Evolutionary conservation across 345 rosid species (phyloP).

Genomic region (Salix udensis): DNA sequence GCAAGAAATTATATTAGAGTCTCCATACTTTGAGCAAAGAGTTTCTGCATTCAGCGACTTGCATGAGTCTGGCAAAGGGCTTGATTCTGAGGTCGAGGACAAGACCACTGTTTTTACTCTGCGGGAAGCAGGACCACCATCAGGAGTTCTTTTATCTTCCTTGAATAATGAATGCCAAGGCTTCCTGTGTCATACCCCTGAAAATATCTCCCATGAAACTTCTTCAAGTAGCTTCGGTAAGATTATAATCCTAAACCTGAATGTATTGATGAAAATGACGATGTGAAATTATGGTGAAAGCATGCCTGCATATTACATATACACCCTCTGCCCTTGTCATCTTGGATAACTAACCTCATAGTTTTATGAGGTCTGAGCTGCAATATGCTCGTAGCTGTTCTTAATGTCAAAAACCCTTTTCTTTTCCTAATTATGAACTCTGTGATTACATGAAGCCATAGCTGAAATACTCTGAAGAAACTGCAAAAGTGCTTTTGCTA

Average conservation of each 20-base stretch:
- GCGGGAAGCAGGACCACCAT: slow-evolving; percentile 54
- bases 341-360: background rate
- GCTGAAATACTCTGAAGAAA: background rate
- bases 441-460: background rate
- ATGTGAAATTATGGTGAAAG: background rate
- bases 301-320: background rate
- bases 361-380: background rate
- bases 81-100: slow-evolving; percentile 19
- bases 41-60: slow-evolving; percentile 15
- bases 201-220: slow-evolving; percentile 49
- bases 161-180: slow-evolving; percentile 12
- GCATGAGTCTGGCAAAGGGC: slow-evolving; percentile 11
- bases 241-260: background rate
- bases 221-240: slow-evolving; percentile 86
- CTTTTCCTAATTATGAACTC: background rate
- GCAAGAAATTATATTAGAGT: slow-evolving; percentile 25
- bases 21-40: slow-evolving; percentile 5
- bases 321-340: background rate
- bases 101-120: slow-evolving; percentile 36
- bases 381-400: background rate
- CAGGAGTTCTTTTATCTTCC: slow-evolving; percentile 21
- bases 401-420: background rate
- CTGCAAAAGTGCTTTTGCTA: background rate
- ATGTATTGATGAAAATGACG: background rate
- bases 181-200: slow-evolving; percentile 9